Base-by-base conservation (phyloP, 2,329 filamentous ascomycete species). In the Passalora sequoiae region DNA sequence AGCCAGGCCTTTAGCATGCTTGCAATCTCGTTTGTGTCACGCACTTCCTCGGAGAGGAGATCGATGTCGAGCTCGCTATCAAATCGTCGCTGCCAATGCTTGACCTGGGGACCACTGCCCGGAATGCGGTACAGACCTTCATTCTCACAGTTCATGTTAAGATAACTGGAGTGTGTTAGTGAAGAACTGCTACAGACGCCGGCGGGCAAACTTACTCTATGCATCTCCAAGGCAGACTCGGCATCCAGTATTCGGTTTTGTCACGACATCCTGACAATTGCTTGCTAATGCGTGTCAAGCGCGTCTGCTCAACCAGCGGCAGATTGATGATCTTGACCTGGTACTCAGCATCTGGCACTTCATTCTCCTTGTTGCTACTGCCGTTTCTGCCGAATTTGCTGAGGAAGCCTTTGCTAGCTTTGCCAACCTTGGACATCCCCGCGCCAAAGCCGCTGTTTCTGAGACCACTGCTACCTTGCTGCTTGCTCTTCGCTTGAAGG, bases 161-260 rank as follows among this genome's bases (percentile, higher is more conserved):
- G 73, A 63, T 94, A 96, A 68, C 76, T 79, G 51, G 27, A 40
- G 48, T 8, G 38, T 8, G 42, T 59, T 35, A 56, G 49, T 36
- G 20, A 12, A 9, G n/a, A 9, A 17, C 19, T 12, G 12, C 7
- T 24, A 1, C 4, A 21, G 19, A 25, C 17, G 9, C 20, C 19
- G 1, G 9, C 4, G 4, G 4, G 21, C 6, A 31, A 12, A 69
- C 76, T 61, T 68, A 81, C 74, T 97, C 91, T 53, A 97, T 96
- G 46, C 89, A 94, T 51, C 91, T 78, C 85, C 91, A 96, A 0
- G 91, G 89, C 46, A 97, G 83, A 5, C 89, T 86, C 9, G 91
- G 91, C 89, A 97, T 95, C 91, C 91, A 97, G 61, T 94, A 97
- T 61, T 96, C 91, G 0, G 91, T 97, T 73, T 96, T 96, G 61